These are phyloP conservation scores for Penicillium atrosanguineum DNA, from an alignment of 495 filamentous ascomycete genomes.

Conservation along the genomic window DNA sequence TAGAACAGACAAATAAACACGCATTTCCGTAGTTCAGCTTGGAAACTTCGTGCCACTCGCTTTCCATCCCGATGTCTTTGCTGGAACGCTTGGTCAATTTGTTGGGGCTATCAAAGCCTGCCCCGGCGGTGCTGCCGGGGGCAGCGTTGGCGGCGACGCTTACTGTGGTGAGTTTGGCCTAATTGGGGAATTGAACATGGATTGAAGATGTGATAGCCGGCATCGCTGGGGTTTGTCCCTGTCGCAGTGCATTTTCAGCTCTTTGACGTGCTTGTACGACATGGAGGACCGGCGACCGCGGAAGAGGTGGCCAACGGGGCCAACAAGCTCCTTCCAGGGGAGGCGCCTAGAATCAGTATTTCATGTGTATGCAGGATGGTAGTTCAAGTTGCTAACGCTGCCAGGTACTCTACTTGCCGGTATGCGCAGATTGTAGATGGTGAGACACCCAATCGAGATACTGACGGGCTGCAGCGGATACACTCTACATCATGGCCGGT, in stretches of 20 bases:
- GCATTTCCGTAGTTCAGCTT: not conserved
- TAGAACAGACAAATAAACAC: not conserved
- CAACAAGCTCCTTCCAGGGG: slow-evolving; percentile 9
- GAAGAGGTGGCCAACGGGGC: slow-evolving; percentile 24
- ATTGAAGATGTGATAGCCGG: slow-evolving; percentile 16
- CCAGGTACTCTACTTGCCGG: not conserved
- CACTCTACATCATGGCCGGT: slow-evolving; percentile 36
- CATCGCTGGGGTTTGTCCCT: slow-evolving; percentile 36
- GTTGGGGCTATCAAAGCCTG: slow-evolving; percentile 13
- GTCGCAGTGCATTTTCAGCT: slow-evolving; percentile 37
- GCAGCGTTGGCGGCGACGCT: slow-evolving; percentile 28
- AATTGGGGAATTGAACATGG: not conserved
- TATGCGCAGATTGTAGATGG: not conserved
- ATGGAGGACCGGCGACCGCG: slow-evolving; percentile 20
- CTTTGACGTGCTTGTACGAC: slow-evolving; percentile 25
- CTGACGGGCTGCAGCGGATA: slow-evolving; percentile 27
- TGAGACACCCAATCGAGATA: not conserved
- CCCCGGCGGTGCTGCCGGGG: slow-evolving; percentile 17
- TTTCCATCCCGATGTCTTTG: slow-evolving; percentile 18
- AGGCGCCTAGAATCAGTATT: slow-evolving; percentile 20
- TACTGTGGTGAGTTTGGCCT: slow-evolving; percentile 22
- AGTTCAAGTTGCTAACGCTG: not conserved
- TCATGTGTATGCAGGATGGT: not conserved
- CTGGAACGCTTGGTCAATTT: slow-evolving; percentile 15
- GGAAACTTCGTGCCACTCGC: not conserved